Evolutionary conservation across 345 rosid species (phyloP).

Genomic region (Acer campestre): DNA sequence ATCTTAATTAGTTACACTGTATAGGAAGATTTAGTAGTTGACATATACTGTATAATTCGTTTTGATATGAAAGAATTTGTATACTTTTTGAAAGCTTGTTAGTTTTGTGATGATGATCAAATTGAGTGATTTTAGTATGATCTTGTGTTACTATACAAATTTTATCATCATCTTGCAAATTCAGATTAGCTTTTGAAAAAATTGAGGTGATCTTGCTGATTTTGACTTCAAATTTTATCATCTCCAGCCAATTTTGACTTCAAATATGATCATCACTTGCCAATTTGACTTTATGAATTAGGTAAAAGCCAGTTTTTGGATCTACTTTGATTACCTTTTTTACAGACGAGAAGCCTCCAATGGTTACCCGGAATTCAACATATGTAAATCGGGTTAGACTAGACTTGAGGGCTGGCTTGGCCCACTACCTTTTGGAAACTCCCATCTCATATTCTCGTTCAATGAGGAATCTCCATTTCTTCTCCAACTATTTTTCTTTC

Average conservation of each 20-base stretch:
- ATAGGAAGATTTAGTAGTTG: slow-evolving; percentile 27
- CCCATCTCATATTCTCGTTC: neutral
- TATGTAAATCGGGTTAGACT: neutral
- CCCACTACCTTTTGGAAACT: neutral
- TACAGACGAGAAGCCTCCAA: slow-evolving; percentile 3
- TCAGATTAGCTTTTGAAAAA: neutral
- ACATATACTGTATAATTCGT: slow-evolving; percentile 15
- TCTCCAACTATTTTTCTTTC: neutral
- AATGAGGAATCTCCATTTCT: neutral
- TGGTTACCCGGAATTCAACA: neutral
- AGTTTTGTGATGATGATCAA: neutral
- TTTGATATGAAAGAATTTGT: slow-evolving; percentile 6
- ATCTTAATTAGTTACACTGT: slow-evolving; percentile 23
- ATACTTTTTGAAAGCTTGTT: neutral
- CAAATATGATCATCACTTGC: too few relatives aligned
- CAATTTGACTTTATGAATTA: too few relatives aligned
- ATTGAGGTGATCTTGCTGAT: neutral
- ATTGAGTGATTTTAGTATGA: neutral
- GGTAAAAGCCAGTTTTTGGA: neutral
- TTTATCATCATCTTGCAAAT: neutral
- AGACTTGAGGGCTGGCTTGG: slow-evolving; percentile 2
- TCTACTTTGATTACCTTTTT: neutral
- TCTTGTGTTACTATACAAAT: neutral
- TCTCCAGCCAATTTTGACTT: slow-evolving; percentile 2
- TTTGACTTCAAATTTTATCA: neutral